Conservation (phyloP, 2,329 filamentous ascomycete genomes). For the Nectriaceae sp. region DNA sequence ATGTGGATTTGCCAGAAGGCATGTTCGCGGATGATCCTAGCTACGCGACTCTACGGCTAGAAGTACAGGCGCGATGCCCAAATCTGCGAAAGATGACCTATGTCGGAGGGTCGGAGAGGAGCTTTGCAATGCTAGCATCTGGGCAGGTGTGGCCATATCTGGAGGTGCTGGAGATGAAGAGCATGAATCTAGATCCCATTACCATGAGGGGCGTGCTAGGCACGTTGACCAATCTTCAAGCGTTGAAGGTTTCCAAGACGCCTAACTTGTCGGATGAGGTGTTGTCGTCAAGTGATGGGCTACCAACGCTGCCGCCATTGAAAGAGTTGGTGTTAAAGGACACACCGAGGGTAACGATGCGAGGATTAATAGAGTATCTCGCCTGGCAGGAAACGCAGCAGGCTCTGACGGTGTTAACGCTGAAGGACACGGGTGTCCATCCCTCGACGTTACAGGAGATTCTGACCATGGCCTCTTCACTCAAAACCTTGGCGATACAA, state of each 20-base stretch:
- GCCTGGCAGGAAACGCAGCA: conserved; percentile 59
- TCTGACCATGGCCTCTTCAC: conserved; percentile 56
- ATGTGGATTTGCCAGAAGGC: conserved; percentile 88
- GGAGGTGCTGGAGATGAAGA: conserved; percentile 71
- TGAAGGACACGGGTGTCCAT: conserved; percentile 72
- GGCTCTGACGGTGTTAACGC: conserved; percentile 66
- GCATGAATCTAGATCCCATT: conserved; percentile 68
- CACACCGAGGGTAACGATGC: conserved; percentile 69
- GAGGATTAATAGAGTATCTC: conserved; percentile 71
- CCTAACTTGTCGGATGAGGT: conserved; percentile 74
- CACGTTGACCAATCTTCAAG: conserved; percentile 66
- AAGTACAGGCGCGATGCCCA: conserved; percentile 80
- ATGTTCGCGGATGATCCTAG: conserved; percentile 79
- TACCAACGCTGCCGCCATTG: conserved; percentile 74
- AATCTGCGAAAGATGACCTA: conserved; percentile 91
- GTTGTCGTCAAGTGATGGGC: conserved; percentile 65
- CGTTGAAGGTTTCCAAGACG: conserved; percentile 73
- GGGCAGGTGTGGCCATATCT: conserved; percentile 69
- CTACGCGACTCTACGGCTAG: conserved; percentile 76
- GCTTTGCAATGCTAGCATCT: conserved; percentile 68
- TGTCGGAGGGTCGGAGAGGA: conserved; percentile 73
- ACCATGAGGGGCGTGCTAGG: conserved; percentile 72
- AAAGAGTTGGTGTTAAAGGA: conserved; percentile 73
- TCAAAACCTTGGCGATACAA: conserved; percentile 59
- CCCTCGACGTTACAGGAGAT: conserved; percentile 62